Percentiles rank a stretch among this genome's conserved stretches.
Evolutionary conservation across 495 filamentous ascomycete species (phyloP).

Genomic region (Aspergillus coremiiformis): DNA sequence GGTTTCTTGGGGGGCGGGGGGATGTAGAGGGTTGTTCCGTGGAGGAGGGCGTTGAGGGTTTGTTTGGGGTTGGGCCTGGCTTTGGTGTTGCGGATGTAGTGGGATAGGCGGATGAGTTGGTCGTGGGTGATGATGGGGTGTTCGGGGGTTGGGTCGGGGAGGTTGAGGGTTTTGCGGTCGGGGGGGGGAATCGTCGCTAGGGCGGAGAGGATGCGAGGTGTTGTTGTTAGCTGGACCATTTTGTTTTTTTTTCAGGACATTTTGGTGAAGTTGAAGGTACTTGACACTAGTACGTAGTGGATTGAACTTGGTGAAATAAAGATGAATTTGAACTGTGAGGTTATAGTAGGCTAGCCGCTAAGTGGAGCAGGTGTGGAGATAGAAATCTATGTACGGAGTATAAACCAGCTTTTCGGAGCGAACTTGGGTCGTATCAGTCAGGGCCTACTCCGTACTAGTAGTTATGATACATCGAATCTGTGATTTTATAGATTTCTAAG

Average conservation of each 20-base stretch:
- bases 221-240: constrained; percentile 80
- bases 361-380: too few relatives aligned
- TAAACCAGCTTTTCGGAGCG: too few relatives aligned
- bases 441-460: too few relatives aligned
- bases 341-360: too few relatives aligned
- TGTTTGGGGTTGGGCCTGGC: constrained; percentile 3
- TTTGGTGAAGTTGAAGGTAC: not conserved
- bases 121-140: constrained; percentile 76
- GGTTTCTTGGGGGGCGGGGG: constrained; percentile 70
- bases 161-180: constrained; percentile 24
- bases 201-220: constrained; percentile 58
- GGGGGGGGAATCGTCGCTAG: constrained; percentile 40
- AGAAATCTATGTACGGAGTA: too few relatives aligned
- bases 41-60: constrained; percentile 59
- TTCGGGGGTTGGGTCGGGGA: constrained; percentile 42
- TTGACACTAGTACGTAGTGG: too few relatives aligned
- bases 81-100: constrained; percentile 32
- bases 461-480: too few relatives aligned
- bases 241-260: not conserved
- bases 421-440: too few relatives aligned
- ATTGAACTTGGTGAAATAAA: too few relatives aligned
- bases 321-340: too few relatives aligned
- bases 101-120: constrained; percentile 64
- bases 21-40: constrained; percentile 64
- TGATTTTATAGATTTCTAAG: too few relatives aligned